Percentiles rank a stretch among this genome's conserved stretches.
Evolutionary conservation across 2,329 filamentous ascomycete species (phyloP).

Genomic region (Triangularia setosa): DNA sequence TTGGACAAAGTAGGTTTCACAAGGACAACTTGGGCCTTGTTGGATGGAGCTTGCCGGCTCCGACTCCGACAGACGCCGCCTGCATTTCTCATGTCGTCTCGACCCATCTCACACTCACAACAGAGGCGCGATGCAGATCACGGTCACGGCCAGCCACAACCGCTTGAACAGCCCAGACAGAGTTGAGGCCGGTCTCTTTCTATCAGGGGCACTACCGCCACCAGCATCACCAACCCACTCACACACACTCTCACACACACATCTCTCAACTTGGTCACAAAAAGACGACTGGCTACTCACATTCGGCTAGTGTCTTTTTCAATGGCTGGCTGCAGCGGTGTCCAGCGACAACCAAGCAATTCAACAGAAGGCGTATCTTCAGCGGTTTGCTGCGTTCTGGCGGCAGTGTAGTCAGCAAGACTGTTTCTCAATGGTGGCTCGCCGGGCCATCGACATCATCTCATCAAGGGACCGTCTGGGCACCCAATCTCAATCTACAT

Average conservation of each 20-base stretch:
- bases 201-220: not conserved
- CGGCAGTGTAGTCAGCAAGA: constrained; percentile 1
- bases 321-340: not conserved
- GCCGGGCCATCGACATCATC: constrained; percentile 7
- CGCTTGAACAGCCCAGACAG: not conserved
- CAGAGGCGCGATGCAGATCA: not conserved
- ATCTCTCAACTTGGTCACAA: not conserved
- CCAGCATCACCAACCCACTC: not conserved
- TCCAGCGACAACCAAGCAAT: not conserved
- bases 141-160: not conserved
- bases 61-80: constrained; percentile 2
- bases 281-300: constrained; percentile 3
- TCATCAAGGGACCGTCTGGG: constrained; percentile 1
- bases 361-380: not conserved
- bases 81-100: not conserved
- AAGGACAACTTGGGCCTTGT: constrained; percentile 3
- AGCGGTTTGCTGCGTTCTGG: not conserved
- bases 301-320: not conserved
- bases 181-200: not conserved
- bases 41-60: constrained; percentile 2
- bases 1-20: constrained; percentile 3
- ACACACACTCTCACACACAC: not conserved
- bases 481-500: not conserved
- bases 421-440: not conserved
- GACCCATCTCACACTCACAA: not conserved